Conservation (phyloP, 495 filamentous ascomycete species). For the Penicillium subrubescens region DNA sequence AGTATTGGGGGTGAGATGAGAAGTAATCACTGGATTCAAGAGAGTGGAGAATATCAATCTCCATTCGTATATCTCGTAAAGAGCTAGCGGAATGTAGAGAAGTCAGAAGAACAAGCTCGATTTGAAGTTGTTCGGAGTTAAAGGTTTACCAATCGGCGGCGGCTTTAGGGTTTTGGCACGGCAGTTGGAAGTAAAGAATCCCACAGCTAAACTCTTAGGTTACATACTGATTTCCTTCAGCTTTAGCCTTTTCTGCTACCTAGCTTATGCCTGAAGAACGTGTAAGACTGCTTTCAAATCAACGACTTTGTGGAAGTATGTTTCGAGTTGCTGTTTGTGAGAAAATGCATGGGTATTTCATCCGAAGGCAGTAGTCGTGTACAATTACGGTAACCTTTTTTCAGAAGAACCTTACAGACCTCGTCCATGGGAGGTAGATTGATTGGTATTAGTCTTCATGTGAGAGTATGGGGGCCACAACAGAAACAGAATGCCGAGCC, state of each 20-base stretch:
- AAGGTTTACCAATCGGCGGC: background rate
- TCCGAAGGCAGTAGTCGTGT: background rate
- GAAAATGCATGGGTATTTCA: background rate
- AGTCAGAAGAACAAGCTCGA: background rate
- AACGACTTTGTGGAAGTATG: background rate
- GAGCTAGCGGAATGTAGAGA: background rate
- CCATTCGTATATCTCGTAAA: background rate
- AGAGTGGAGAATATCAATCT: background rate
- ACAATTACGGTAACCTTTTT: too few species aligned
- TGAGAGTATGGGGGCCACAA: too few species aligned
- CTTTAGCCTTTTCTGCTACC: too few species aligned
- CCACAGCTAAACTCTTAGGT: background rate
- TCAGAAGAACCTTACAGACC: background rate
- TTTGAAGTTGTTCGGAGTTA: background rate
- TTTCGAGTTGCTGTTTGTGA: background rate
- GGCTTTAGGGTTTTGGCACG: constrained; percentile 3
- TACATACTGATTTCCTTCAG: background rate
- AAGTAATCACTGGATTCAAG: background rate
- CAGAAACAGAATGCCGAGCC: too few species aligned
- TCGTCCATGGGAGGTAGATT: too few species aligned
- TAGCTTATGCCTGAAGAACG: too few species aligned
- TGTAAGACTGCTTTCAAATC: too few species aligned
- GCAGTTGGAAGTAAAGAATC: background rate
- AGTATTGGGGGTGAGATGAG: background rate
- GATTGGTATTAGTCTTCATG: too few species aligned